Conservation (phyloP, 345 rosid genomes). For the Boechera retrofracta region DNA sequence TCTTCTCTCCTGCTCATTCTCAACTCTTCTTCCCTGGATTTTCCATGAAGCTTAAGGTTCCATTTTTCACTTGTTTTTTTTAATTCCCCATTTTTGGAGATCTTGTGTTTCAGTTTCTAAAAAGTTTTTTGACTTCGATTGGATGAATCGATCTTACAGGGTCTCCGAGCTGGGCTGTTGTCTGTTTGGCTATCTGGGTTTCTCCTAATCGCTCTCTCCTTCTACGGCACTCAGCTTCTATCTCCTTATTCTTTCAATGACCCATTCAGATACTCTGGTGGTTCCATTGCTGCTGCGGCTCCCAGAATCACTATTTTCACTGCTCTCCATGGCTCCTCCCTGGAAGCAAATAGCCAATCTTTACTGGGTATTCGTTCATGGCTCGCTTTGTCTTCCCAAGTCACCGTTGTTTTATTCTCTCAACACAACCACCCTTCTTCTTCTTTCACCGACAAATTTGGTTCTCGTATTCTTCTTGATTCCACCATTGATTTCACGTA, state of each 20-base stretch:
- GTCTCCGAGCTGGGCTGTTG: constrained; percentile 59
- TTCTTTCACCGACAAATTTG: constrained; percentile 56
- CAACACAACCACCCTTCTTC: constrained; percentile 51
- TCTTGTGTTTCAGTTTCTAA: constrained; percentile 22
- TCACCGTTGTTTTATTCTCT: constrained; percentile 70
- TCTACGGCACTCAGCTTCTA: constrained; percentile 71
- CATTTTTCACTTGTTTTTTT: background rate
- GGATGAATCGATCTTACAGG: constrained; percentile 45
- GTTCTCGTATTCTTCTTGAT: constrained; percentile 69
- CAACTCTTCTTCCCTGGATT: constrained; percentile 17
- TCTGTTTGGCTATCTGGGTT: constrained; percentile 81
- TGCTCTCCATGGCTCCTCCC: constrained; percentile 53
- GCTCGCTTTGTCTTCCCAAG: constrained; percentile 76
- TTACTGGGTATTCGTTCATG: constrained; percentile 68
- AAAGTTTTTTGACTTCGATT: background rate
- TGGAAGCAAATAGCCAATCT: constrained; percentile 49
- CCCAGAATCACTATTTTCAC: constrained; percentile 74
- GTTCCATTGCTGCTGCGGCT: constrained; percentile 5
- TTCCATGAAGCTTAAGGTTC: constrained; percentile 51
- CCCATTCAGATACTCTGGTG: constrained; percentile 28
- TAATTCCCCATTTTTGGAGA: background rate
- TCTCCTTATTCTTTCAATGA: constrained; percentile 47
- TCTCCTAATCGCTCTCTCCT: constrained; percentile 66
- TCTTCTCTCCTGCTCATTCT: background rate
- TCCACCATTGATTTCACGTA: constrained; percentile 83